phyloP scores from a whole-genome alignment of 495 filamentous ascomycete species.

The Bathelium albidoporum region DNA sequence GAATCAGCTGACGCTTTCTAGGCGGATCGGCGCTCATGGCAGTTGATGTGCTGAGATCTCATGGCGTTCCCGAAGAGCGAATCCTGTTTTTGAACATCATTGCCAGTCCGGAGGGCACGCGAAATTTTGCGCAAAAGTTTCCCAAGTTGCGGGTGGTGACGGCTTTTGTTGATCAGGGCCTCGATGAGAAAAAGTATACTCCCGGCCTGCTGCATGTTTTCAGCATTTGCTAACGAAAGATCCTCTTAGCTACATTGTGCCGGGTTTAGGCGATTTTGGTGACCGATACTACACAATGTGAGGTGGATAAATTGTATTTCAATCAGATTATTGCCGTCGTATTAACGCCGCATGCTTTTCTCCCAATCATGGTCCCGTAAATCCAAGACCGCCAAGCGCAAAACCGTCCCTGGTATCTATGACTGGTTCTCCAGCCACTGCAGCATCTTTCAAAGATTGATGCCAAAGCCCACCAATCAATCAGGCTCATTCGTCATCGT shows the following conservation, averaged over 20 bases:
- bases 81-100: slow-evolving; percentile 96
- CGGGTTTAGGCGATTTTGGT: slow-evolving; percentile 92
- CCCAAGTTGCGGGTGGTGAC: slow-evolving; percentile 90
- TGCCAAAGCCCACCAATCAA: background rate
- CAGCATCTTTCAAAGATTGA: background rate
- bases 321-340: background rate
- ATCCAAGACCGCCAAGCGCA: background rate
- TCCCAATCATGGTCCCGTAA: background rate
- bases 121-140: slow-evolving; percentile 79
- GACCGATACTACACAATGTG: slow-evolving; percentile 92
- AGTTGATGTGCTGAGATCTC: slow-evolving; percentile 77
- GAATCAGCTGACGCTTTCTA: slow-evolving; percentile 31
- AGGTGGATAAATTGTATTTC: background rate
- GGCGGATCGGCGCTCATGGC: slow-evolving; percentile 95
- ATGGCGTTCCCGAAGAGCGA: slow-evolving; percentile 86
- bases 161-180: slow-evolving; percentile 89
- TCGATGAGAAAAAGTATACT: slow-evolving; percentile 91
- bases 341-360: background rate
- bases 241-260: slow-evolving; percentile 74
- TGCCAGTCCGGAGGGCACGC: slow-evolving; percentile 84
- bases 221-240: slow-evolving; percentile 21
- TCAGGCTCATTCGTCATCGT: slow-evolving; percentile 31
- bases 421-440: background rate
- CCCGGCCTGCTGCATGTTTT: background rate
- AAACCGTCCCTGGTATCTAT: background rate